phyloP scores from a whole-genome alignment of 176 grass and related monocot genomes.

The Bothriochloa decipiens region DNA sequence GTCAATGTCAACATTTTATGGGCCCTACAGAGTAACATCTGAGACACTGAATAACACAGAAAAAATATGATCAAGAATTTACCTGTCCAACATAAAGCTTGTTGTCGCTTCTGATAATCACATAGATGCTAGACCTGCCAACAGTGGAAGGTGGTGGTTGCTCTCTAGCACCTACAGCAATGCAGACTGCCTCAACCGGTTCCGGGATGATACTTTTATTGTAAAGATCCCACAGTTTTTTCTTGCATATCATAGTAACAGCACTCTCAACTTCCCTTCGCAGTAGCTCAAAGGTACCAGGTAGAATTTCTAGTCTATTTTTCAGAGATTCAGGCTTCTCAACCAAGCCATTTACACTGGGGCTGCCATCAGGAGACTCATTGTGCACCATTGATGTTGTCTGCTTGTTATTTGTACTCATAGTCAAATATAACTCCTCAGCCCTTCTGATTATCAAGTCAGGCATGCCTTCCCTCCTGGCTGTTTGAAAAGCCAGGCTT shows the following conservation, averaged over 20 bases:
- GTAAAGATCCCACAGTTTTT: slow-evolving; percentile 63
- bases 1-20: slow-evolving; percentile 21
- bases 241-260: slow-evolving; percentile 68
- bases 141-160: slow-evolving; percentile 92
- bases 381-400: background rate
- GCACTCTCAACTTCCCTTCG: slow-evolving; percentile 66
- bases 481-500: slow-evolving; percentile 95
- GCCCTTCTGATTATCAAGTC: slow-evolving; percentile 73
- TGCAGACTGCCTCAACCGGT: slow-evolving; percentile 52
- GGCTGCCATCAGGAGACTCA: slow-evolving; percentile 22
- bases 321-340: slow-evolving; percentile 36
- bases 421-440: slow-evolving; percentile 68
- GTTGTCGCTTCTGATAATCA: slow-evolving; percentile 73
- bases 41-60: background rate
- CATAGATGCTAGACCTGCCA: slow-evolving; percentile 81
- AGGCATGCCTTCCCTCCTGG: slow-evolving; percentile 82
- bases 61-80: slow-evolving; percentile 31
- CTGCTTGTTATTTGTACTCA: slow-evolving; percentile 43
- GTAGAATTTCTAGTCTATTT: slow-evolving; percentile 32
- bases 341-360: slow-evolving; percentile 34
- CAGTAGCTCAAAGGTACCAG: slow-evolving; percentile 32
- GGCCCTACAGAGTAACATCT: background rate
- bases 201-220: slow-evolving; percentile 59
- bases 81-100: slow-evolving; percentile 97
- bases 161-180: slow-evolving; percentile 72